Conservation (phyloP, 768 basidiomycete genomes). For the Termitomyces sp. region DNA sequence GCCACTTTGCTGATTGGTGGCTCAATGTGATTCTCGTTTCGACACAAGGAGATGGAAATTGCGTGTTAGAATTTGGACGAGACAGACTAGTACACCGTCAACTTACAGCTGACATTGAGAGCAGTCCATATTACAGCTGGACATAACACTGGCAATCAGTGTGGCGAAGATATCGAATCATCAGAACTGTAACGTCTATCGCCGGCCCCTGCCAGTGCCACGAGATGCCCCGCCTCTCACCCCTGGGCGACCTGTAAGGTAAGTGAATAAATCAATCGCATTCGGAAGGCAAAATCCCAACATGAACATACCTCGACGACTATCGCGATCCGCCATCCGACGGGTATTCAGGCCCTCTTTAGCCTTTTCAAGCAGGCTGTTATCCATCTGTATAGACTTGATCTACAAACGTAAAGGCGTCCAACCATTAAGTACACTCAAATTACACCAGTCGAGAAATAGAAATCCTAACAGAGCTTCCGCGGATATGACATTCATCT, state of each 20-base stretch:
- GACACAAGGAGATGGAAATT: background rate
- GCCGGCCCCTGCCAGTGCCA: background rate
- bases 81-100: background rate
- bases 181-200: background rate
- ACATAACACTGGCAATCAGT: too few relatives aligned
- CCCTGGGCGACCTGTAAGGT: too few relatives aligned
- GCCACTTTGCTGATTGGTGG: background rate
- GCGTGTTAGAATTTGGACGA: background rate
- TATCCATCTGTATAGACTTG: background rate
- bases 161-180: background rate
- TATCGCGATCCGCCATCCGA: background rate
- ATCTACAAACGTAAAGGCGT: background rate
- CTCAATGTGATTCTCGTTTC: background rate
- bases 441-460: background rate
- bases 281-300: too few relatives aligned
- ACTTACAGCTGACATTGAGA: background rate
- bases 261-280: too few relatives aligned
- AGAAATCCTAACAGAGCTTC: background rate
- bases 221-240: background rate
- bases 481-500: background rate
- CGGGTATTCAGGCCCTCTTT: background rate
- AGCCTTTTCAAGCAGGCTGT: background rate
- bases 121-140: background rate
- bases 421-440: background rate
- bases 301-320: background rate